phyloP scores from a whole-genome alignment of 83 land plant species.

The Diphasiastrum complanatum region DNA sequence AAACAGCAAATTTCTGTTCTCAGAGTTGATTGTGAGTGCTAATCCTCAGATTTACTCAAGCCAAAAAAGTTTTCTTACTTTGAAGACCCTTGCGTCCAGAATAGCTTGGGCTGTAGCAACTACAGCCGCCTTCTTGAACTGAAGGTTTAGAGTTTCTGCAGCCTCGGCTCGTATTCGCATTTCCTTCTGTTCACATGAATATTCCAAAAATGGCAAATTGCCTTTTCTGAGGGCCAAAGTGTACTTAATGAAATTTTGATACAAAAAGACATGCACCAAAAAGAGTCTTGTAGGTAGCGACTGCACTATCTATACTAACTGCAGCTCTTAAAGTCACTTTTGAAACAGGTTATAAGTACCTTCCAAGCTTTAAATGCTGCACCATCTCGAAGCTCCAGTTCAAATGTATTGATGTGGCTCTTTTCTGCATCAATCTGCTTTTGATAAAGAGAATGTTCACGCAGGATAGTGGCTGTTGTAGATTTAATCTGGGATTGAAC shows the following conservation, averaged over 20 bases:
- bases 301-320: not conserved
- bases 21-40: too few relatives aligned
- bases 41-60: not conserved
- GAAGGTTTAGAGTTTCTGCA: not conserved
- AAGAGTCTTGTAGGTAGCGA: too few relatives aligned
- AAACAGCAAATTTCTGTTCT: too few relatives aligned
- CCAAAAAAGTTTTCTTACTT: not conserved
- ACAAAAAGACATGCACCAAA: too few relatives aligned
- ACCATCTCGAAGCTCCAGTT: constrained; percentile 21
- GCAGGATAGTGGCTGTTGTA: constrained; percentile 10
- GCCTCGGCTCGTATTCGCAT: constrained; percentile 4
- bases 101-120: constrained; percentile 17
- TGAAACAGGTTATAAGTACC: constrained; percentile 4
- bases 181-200: constrained; percentile 4
- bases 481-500: constrained; percentile 22
- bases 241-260: too few relatives aligned
- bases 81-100: constrained; percentile 8
- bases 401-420: constrained; percentile 10
- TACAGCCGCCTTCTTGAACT: constrained; percentile 9
- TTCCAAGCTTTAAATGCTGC: constrained; percentile 15
- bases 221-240: not conserved
- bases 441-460: constrained; percentile 22
- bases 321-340: not conserved
- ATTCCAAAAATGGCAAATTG: not conserved
- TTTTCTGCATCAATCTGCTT: constrained; percentile 13